Evolutionary conservation across 495 filamentous ascomycete species (phyloP).

Genomic region (Aspergillus haitiensis): DNA sequence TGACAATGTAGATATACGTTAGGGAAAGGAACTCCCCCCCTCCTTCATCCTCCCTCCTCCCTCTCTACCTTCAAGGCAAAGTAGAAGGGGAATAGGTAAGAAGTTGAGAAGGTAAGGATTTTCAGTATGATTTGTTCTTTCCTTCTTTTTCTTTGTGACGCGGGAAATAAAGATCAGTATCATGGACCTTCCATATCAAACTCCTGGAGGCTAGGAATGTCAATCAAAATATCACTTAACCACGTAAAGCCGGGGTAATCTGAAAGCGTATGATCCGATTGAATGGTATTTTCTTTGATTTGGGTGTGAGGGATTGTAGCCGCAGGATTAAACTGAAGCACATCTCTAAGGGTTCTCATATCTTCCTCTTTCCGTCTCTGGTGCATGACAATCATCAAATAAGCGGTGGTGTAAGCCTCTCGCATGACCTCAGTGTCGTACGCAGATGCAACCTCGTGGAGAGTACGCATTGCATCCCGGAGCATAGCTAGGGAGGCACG

Average conservation of each 20-base stretch:
- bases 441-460: slow-evolving; percentile 43
- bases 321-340: slow-evolving; percentile 36
- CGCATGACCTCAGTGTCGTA: slow-evolving; percentile 51
- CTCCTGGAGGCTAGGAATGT: slow-evolving; percentile 47
- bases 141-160: too few species aligned
- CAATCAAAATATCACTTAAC: slow-evolving; percentile 47
- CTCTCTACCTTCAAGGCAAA: too few species aligned
- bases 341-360: slow-evolving; percentile 35
- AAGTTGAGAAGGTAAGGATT: too few species aligned
- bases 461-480: slow-evolving; percentile 50
- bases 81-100: too few species aligned
- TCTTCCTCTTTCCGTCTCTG: slow-evolving; percentile 48
- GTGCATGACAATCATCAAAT: slow-evolving; percentile 47
- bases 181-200: slow-evolving; percentile 40
- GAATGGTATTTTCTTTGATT: slow-evolving; percentile 11
- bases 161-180: slow-evolving; percentile 12
- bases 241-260: slow-evolving; percentile 41
- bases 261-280: slow-evolving; percentile 23
- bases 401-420: slow-evolving; percentile 55
- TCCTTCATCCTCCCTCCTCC: too few species aligned
- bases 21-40: too few species aligned
- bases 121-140: too few species aligned
- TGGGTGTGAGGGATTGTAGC: slow-evolving; percentile 23
- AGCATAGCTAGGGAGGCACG: slow-evolving; percentile 47
- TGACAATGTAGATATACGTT: too few species aligned